These are phyloP conservation scores for Dactylellina haptotyla DNA, from an alignment of 2,329 filamentous ascomycete species.

Conservation along the genomic window DNA sequence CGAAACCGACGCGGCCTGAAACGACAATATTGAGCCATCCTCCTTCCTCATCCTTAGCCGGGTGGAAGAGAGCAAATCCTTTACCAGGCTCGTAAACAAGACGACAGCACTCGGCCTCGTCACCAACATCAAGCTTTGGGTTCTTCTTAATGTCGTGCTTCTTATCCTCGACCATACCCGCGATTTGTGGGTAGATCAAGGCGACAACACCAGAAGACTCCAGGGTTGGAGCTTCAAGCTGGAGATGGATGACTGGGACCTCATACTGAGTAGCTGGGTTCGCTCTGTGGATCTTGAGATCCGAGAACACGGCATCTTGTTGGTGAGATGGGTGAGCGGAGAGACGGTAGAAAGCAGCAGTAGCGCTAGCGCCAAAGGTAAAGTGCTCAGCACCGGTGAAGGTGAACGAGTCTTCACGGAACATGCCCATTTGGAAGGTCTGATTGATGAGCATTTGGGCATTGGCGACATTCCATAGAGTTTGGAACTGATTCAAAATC, in stretches of 20 bases:
- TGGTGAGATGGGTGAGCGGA: conserved; percentile 56
- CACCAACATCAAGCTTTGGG: conserved; percentile 56
- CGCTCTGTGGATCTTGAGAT: conserved; percentile 56
- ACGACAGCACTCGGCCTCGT: conserved; percentile 57
- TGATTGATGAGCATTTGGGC: conserved; percentile 45
- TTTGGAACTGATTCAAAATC: conserved; percentile 47
- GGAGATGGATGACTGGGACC: conserved; percentile 55
- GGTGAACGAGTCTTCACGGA: conserved; percentile 53
- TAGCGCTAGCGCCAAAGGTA: conserved; percentile 55
- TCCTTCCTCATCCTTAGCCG: conserved; percentile 56
- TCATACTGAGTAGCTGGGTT: conserved; percentile 55
- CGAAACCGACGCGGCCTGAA: conserved; percentile 57
- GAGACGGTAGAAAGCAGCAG: conserved; percentile 56
- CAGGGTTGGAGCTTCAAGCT: conserved; percentile 55
- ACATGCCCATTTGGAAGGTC: conserved; percentile 52
- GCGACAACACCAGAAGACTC: conserved; percentile 55
- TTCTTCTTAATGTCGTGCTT: conserved; percentile 54
- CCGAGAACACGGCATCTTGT: conserved; percentile 55
- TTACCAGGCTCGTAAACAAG: conserved; percentile 55
- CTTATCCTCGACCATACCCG: conserved; percentile 53
- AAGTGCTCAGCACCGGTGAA: conserved; percentile 56
- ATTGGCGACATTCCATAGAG: conserved; percentile 52
- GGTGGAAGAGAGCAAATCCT: conserved; percentile 58
- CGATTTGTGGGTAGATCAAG: conserved; percentile 56
- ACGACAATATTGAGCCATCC: conserved; percentile 57